These are phyloP conservation scores for Astragalus glycyphyllos DNA, from an alignment of 306 rosid species.

Conservation along the genomic window DNA sequence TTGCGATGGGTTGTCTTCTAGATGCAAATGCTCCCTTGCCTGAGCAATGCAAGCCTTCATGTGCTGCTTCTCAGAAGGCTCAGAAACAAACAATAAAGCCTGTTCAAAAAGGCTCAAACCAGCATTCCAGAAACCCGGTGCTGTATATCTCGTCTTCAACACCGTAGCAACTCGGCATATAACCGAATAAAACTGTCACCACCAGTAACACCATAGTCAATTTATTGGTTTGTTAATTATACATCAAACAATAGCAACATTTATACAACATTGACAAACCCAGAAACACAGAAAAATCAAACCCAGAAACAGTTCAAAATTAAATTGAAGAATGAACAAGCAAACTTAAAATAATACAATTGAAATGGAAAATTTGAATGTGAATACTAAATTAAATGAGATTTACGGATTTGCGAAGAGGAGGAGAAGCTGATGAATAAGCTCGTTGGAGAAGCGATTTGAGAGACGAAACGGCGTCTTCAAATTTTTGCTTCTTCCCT, in stretches of 20 bases:
- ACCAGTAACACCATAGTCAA: conserved; percentile 33
- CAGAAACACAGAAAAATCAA: conserved; percentile 25
- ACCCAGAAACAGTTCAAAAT: conserved; percentile 16
- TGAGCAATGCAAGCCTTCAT: conserved; percentile 65
- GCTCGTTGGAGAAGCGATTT: conserved; percentile 58
- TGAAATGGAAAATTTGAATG: neutral
- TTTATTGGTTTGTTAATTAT: conserved; percentile 4
- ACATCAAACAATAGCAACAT: conserved; percentile 36
- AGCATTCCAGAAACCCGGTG: conserved; percentile 88
- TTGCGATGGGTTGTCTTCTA: conserved; percentile 56
- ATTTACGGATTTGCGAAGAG: conserved; percentile 67
- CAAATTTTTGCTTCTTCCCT: conserved; percentile 77
- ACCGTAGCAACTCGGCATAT: conserved; percentile 84
- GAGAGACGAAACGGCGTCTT: conserved; percentile 67
- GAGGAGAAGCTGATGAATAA: conserved; percentile 69
- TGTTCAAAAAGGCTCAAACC: conserved; percentile 79
- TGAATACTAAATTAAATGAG: neutral
- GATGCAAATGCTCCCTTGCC: conserved; percentile 73
- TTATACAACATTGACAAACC: neutral
- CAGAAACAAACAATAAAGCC: conserved; percentile 59
- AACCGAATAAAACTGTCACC: conserved; percentile 63
- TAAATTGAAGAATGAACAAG: neutral
- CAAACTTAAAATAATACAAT: neutral
- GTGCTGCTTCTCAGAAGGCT: conserved; percentile 62
- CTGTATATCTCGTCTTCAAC: conserved; percentile 79